phyloP scores from a whole-genome alignment of 176 grass and related monocot genomes.

The Cocos nucifera region DNA sequence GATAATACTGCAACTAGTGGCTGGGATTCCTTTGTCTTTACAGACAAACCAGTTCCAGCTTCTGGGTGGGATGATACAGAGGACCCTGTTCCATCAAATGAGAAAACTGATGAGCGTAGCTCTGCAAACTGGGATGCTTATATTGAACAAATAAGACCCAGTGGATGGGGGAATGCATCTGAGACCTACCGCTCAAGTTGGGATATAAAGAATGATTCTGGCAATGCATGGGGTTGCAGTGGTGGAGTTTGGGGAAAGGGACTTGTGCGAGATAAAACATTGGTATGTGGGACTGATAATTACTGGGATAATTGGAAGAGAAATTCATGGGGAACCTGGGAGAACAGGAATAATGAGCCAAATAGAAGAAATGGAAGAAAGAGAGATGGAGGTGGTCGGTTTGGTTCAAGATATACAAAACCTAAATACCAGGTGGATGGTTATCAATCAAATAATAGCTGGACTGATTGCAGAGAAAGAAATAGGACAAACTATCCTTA shows the following conservation, averaged over 20 bases:
- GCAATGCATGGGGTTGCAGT: constrained; percentile 17
- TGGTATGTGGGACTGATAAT: constrained; percentile 6
- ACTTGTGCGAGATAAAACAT: constrained; percentile 6
- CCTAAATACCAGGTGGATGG: constrained; percentile 17
- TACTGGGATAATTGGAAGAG: constrained; percentile 7
- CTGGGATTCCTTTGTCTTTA: background rate
- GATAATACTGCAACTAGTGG: constrained; percentile 5
- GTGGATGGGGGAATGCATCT: constrained; percentile 27
- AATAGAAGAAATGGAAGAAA: constrained; percentile 25
- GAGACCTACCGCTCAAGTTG: constrained; percentile 4
- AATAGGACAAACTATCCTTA: constrained; percentile 9
- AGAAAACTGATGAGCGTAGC: constrained; percentile 8
- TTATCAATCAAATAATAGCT: constrained; percentile 15
- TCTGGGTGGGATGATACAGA: background rate
- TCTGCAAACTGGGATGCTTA: constrained; percentile 36
- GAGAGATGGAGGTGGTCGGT: constrained; percentile 9
- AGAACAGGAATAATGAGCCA: constrained; percentile 23
- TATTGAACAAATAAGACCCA: constrained; percentile 26
- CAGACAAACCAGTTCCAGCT: constrained; percentile 2
- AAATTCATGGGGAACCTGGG: constrained; percentile 5
- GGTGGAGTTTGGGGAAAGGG: constrained; percentile 23
- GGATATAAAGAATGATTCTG: constrained; percentile 21
- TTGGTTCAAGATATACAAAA: constrained; percentile 13
- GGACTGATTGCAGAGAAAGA: constrained; percentile 19
- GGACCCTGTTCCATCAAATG: background rate